Base-by-base conservation (phyloP, 345 rosid species). In the Rubroshorea leprosula region DNA sequence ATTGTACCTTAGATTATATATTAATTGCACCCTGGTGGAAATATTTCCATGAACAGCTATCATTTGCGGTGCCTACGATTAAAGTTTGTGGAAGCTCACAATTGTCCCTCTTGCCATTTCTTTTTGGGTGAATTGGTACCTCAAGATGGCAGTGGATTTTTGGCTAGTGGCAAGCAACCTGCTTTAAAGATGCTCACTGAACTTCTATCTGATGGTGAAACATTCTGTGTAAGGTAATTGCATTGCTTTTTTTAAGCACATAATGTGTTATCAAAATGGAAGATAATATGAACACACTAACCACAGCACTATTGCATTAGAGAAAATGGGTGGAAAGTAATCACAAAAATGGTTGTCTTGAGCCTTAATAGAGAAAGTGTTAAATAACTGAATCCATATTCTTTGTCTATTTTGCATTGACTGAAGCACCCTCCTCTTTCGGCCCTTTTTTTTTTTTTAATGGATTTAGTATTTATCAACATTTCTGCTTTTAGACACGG, bases 31-130 rank as follows among this genome's bases (percentile, higher is more conserved):
- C 56, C 23, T 58, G 22, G 53, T 59, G 68, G 35, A 1, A 6
- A 35, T 56, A 55, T 50, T 54, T 20, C 29, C 51, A 15, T 69
- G 66, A 62, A 58, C 85, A 86, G 94, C 83, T 86, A 80, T 67
- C 89, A 83, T 51, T 51, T 67, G 65, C 77, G 13, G 54, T 86
- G 93, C 66, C 54, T 86, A 5, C 74, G 74, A 52, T 50, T 60
- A 17, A 51, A 62, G 57, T 23, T 50, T 46, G 26, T 61, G 50
- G 69, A 74, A 57, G 49, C 19, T 1, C 77, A 58, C 67, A 13
- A 63, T 49, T 86, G 94, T 64, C 64, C 71, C 31, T 77, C 73
- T 67, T 81, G 94, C 70, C 71, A 20, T 58, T 66, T 60, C 52
- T 51, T 63, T 39, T 45, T 64, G 56, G 48, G 57, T 61, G 75